Evolutionary conservation across 768 basidiomycete species (phyloP).

Genomic region (Suillus lakei): DNA sequence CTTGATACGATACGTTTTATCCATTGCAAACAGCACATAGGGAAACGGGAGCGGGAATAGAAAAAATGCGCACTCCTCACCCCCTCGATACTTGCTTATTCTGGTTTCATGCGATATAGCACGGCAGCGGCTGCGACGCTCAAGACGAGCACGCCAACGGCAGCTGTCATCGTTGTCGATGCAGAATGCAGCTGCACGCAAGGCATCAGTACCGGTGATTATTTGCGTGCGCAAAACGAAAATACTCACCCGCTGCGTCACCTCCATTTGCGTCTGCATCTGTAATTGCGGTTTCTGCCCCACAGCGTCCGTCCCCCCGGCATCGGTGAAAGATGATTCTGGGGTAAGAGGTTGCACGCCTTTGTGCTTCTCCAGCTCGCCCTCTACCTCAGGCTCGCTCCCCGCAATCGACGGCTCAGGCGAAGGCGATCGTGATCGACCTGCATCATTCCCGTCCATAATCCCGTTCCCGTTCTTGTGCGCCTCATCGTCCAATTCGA

Average conservation of each 20-base stretch:
- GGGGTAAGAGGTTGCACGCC: slow-evolving; percentile 33
- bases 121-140: slow-evolving; percentile 75
- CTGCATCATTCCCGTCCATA: slow-evolving; percentile 16
- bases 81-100: slow-evolving; percentile 23
- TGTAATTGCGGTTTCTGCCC: neutral
- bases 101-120: slow-evolving; percentile 68
- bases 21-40: slow-evolving; percentile 11
- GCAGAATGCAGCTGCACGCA: slow-evolving; percentile 26
- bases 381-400: slow-evolving; percentile 33
- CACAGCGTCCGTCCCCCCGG: slow-evolving; percentile 8
- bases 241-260: slow-evolving; percentile 34
- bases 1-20: neutral
- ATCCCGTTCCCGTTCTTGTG: slow-evolving; percentile 12
- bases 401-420: slow-evolving; percentile 30
- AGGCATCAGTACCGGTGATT: slow-evolving; percentile 20
- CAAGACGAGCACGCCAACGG: slow-evolving; percentile 66
- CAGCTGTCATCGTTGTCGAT: slow-evolving; percentile 46
- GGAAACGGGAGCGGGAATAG: neutral
- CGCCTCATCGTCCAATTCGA: slow-evolving; percentile 38
- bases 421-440: slow-evolving; percentile 33
- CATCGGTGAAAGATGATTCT: slow-evolving; percentile 35
- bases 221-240: slow-evolving; percentile 17
- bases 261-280: slow-evolving; percentile 13
- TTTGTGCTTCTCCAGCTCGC: slow-evolving; percentile 18
- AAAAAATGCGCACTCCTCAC: slow-evolving; percentile 6